Evolutionary conservation across 2,329 filamentous ascomycete species (phyloP).

Genomic region (Thelonectria olida): DNA sequence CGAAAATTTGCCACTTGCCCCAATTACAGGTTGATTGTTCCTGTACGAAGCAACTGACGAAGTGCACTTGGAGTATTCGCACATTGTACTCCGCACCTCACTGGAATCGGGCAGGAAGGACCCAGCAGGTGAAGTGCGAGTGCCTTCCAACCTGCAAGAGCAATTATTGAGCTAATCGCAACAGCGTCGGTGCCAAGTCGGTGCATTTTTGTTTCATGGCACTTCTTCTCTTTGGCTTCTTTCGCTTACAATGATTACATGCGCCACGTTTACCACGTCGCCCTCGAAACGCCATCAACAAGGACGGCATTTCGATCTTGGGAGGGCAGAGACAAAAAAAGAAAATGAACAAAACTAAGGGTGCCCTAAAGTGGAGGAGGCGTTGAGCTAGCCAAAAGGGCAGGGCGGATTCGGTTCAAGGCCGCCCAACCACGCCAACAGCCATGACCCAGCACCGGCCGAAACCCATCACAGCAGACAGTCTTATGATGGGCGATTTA

Average conservation of each 20-base stretch:
- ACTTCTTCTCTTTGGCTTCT: background rate
- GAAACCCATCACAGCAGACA: conserved; percentile 17
- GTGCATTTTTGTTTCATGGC: background rate
- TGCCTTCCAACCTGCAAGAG: background rate
- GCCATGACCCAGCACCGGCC: conserved; percentile 23
- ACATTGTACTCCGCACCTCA: background rate
- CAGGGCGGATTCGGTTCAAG: conserved; percentile 24
- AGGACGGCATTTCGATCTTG: background rate
- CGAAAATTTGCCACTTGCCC: background rate
- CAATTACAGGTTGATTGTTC: too few species aligned
- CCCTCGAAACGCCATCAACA: conserved; percentile 17
- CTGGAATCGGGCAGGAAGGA: background rate
- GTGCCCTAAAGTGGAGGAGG: conserved; percentile 33
- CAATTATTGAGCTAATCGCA: background rate
- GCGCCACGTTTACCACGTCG: background rate
- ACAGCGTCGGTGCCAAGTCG: background rate
- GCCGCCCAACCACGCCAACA: conserved; percentile 27
- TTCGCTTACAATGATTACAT: background rate
- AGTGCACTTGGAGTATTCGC: too few species aligned
- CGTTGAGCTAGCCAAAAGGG: conserved; percentile 30
- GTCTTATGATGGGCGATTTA: conserved; percentile 13
- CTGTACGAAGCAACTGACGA: too few species aligned
- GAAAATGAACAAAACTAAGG: background rate
- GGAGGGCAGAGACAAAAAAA: conserved; percentile 12
- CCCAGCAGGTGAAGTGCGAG: background rate